Conservation (phyloP, 148 eudicot species). For the Gaultheria prostrata region DNA sequence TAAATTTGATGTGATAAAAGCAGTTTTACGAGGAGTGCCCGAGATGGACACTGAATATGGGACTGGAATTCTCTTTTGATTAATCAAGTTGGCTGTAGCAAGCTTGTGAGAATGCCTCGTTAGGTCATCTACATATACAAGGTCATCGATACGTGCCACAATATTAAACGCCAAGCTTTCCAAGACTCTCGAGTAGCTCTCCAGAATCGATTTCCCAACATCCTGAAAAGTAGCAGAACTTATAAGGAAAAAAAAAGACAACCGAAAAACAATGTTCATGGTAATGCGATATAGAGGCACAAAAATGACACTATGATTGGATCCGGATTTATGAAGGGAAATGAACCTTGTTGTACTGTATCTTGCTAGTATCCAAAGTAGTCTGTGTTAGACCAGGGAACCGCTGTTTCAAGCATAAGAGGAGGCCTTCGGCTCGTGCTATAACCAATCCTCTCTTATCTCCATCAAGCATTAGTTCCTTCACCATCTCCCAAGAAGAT, state of each 20-base stretch:
- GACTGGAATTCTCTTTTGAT: conserved; percentile 1
- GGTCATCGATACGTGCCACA: conserved; percentile 70
- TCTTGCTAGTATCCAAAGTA: conserved; percentile 65
- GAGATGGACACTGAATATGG: conserved; percentile 33
- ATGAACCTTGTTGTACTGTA: conserved; percentile 72
- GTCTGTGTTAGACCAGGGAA: conserved; percentile 85
- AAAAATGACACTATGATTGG: background rate
- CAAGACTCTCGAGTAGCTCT: conserved; percentile 81
- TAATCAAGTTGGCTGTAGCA: background rate
- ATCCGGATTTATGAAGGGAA: background rate
- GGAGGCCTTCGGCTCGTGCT: conserved; percentile 75
- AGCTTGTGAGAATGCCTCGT: conserved; percentile 11
- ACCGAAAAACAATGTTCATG: background rate
- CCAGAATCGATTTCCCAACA: conserved; percentile 75
- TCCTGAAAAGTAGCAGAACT: conserved; percentile 37
- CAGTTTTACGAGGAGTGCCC: conserved; percentile 25
- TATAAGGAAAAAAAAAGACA: background rate
- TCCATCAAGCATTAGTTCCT: conserved; percentile 66
- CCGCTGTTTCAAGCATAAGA: conserved; percentile 67
- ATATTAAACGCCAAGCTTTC: conserved; percentile 78
- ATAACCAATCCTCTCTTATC: conserved; percentile 65
- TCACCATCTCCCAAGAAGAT: conserved; percentile 81
- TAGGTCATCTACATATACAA: conserved; percentile 25
- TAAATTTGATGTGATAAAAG: conserved; percentile 24
- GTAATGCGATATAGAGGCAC: background rate